Base-by-base conservation (phyloP, 2,329 filamentous ascomycete genomes). In the Fusarium staphyleae region DNA sequence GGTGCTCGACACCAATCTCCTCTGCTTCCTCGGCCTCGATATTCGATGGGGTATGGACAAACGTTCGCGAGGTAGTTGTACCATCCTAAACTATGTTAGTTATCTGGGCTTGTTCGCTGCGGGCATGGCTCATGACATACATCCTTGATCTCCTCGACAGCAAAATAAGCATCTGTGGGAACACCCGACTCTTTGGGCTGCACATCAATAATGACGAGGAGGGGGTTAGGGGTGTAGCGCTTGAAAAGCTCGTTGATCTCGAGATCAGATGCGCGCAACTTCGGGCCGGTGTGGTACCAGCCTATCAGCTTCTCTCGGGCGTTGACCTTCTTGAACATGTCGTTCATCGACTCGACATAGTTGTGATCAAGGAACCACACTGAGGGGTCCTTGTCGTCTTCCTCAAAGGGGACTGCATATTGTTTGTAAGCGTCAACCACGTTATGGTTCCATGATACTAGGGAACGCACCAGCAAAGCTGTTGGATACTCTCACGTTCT, bases 321-420 rank as follows among this genome's bases (percentile, higher is more conserved):
- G 80, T 99, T 99, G 82, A 99, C 93, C 80, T 98, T 98, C 83
- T 99, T 99, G 85, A 99, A 99, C 95, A 99, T 99, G 77, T 98
- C 95, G 79, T 95, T 96, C 95, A 99, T 99, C 67, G 89, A 91
- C 78, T 99, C 95, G 75, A 99, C 90, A 71, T 97, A 99, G 84
- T 98, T 98, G 83, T 99, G 95, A 75, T 99, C 95, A 63, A 99
- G 79, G 74, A 98, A 99, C 95, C 95, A 99, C 72, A 99, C 95
- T 29, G 93, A 96, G 3, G 93, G 93, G 73, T 99, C 93, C 78
- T 96, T 96, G 70, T 97, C 95, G 74, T 99, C 95, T 79, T 99
- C 95, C 77, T 99, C 95, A 71, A 99, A 99, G 1, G 95, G 95
- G 37, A 98, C 95, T 96, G 69, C 59, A 60, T 32, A 47, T 15